A percentile compares a stretch with the other conserved stretches of the same genome.
Conservation (phyloP, 108 stramenopile genomes). For the Epipyxis sp. region DNA sequence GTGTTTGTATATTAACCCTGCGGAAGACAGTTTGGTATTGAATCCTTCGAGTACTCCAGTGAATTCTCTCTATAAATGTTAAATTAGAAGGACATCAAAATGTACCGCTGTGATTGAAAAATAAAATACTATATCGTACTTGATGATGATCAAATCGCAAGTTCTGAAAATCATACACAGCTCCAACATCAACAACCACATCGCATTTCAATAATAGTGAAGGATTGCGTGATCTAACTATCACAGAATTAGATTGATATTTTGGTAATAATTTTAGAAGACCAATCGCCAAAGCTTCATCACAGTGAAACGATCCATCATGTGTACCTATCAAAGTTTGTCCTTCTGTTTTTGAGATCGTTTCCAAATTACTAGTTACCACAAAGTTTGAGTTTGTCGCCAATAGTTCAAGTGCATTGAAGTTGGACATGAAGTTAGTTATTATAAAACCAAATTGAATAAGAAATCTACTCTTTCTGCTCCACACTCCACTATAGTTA, state of each 20-base stretch:
- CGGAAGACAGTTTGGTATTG: conserved; percentile 75
- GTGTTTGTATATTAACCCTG: conserved; percentile 93
- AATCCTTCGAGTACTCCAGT: conserved; percentile 30
- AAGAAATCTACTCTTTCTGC: too few relatives aligned
- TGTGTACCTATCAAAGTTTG: conserved; percentile 71
- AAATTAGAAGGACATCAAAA: too few relatives aligned
- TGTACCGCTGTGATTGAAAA: too few relatives aligned
- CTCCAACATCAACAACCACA: conserved; percentile 96
- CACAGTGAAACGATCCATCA: conserved; percentile 89
- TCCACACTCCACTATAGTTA: too few relatives aligned
- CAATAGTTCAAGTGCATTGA: too few relatives aligned
- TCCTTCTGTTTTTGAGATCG: neutral
- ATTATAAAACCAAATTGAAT: too few relatives aligned
- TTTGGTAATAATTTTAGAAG: conserved; percentile 58
- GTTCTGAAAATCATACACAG: conserved; percentile 75
- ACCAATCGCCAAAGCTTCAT: conserved; percentile 80
- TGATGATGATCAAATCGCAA: conserved; percentile 96
- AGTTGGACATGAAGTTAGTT: too few relatives aligned
- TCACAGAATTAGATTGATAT: neutral
- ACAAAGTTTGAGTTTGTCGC: too few relatives aligned
- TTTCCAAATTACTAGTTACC: too few relatives aligned
- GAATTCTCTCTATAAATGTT: conserved; percentile 40
- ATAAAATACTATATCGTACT: too few relatives aligned
- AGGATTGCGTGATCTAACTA: conserved; percentile 79
- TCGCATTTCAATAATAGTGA: conserved; percentile 65